Percentiles rank a stretch among this genome's conserved stretches.
Conservation (phyloP, 2,329 filamentous ascomycete species). For the Xylogone sp. region DNA sequence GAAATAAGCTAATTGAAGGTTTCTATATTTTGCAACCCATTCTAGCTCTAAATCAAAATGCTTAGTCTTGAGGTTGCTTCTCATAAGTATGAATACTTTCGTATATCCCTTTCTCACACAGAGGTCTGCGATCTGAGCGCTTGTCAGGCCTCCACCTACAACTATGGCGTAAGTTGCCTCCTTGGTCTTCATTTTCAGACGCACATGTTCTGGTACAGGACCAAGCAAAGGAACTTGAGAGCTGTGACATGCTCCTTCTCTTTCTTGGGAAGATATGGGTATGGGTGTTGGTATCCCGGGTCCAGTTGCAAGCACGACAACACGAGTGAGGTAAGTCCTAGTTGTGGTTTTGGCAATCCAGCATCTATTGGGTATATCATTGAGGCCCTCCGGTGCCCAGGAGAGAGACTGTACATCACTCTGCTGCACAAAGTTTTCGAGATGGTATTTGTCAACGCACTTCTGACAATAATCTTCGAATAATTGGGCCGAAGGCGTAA, state of each 20-base stretch:
- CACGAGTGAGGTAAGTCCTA: conserved; percentile 50
- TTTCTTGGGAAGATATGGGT: conserved; percentile 31
- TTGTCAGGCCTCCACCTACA: conserved; percentile 72
- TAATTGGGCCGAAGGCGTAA: conserved; percentile 56
- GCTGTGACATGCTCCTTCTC: conserved; percentile 6
- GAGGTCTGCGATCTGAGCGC: conserved; percentile 68
- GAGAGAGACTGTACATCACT: conserved; percentile 32
- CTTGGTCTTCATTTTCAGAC: conserved; percentile 45
- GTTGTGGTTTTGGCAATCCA: conserved; percentile 62
- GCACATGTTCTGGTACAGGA: conserved; percentile 32
- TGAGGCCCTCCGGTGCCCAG: conserved; percentile 8
- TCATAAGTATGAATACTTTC: conserved; percentile 68
- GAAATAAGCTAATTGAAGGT: conserved; percentile 71
- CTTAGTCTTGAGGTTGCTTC: conserved; percentile 57
- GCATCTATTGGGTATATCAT: conserved; percentile 39
- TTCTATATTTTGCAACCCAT: conserved; percentile 82
- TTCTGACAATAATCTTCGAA: conserved; percentile 60
- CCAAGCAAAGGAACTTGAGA: conserved; percentile 3
- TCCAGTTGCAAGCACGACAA: conserved; percentile 68
- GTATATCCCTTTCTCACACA: conserved; percentile 60
- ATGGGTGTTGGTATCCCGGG: conserved; percentile 37
- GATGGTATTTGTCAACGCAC: conserved; percentile 53
- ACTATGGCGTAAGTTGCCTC: conserved; percentile 62
- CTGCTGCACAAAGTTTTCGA: conserved; percentile 56
- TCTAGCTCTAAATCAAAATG: conserved; percentile 73